These are phyloP conservation scores for Mikania micrantha DNA, from an alignment of 129 eudicot genomes.

Conservation along the genomic window DNA sequence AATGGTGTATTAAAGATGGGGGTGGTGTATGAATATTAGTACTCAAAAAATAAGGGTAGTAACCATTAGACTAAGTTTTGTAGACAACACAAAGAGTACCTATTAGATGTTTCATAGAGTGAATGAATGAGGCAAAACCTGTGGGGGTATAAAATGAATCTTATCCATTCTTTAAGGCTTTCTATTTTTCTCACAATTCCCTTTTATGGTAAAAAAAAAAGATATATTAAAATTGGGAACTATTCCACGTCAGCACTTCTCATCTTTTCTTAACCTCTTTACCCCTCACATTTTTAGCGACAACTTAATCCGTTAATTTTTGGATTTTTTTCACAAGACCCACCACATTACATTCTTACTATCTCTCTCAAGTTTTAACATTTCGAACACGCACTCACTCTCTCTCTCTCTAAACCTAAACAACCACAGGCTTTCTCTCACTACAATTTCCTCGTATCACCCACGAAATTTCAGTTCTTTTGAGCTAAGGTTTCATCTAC, in stretches of 20 bases:
- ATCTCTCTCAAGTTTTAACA: neutral
- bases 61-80: too few species aligned
- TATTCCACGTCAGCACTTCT: conserved; percentile 17
- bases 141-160: neutral
- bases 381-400: conserved; percentile 10
- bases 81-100: too few species aligned
- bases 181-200: neutral
- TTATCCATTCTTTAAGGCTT: neutral
- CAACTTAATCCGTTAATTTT: conserved; percentile 3
- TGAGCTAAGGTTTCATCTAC: conserved; percentile 18
- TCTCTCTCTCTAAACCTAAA: conserved; percentile 37
- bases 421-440: conserved; percentile 29
- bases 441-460: conserved; percentile 16
- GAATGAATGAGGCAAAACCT: neutral
- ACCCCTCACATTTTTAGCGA: conserved; percentile 17
- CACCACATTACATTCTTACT: conserved; percentile 3
- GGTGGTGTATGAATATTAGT: too few species aligned
- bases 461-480: conserved; percentile 22
- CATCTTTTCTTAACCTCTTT: conserved; percentile 1
- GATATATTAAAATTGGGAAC: neutral
- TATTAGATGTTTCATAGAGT: neutral
- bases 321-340: conserved; percentile 17
- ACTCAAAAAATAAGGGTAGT: too few species aligned
- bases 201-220: conserved; percentile 1
- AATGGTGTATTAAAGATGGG: too few species aligned